Conservation (phyloP, 1,139 yeast genomes). For the Saccharomyces hybrid region DNA sequence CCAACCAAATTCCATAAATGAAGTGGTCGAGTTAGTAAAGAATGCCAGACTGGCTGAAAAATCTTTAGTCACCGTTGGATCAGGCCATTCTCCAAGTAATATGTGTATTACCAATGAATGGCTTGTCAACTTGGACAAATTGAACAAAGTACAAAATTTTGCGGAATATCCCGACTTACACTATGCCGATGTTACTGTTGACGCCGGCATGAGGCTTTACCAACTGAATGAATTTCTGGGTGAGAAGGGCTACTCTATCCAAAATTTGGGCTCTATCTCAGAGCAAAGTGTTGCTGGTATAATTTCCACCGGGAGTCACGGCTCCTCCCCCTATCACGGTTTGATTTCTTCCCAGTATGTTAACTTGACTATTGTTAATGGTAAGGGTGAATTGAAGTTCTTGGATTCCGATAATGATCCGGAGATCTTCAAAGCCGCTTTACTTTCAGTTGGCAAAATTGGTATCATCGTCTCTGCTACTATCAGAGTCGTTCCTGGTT, state of each 20-base stretch:
- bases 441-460: conserved; percentile 81
- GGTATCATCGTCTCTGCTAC: conserved; percentile 91
- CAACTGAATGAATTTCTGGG: conserved; percentile 67
- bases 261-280: conserved; percentile 87
- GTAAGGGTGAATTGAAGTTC: conserved; percentile 60
- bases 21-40: conserved; percentile 55
- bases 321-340: conserved; percentile 90
- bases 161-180: conserved; percentile 42
- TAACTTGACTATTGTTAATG: conserved; percentile 61
- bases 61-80: conserved; percentile 80
- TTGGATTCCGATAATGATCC: conserved; percentile 65
- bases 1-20: conserved; percentile 63
- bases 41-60: conserved; percentile 53
- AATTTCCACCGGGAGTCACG: conserved; percentile 95
- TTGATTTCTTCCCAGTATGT: conserved; percentile 84
- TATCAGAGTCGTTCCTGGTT: conserved; percentile 73
- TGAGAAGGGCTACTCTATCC: conserved; percentile 64
- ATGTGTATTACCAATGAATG: conserved; percentile 84
- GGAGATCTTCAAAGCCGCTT: conserved; percentile 74
- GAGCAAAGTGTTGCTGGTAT: conserved; percentile 93
- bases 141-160: conserved; percentile 48
- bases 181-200: conserved; percentile 84
- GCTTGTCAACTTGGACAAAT: conserved; percentile 79
- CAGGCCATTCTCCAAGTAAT: conserved; percentile 94
- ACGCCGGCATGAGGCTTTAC: conserved; percentile 82